These are phyloP conservation scores for Dictyostelium purpureum DNA, from an alignment of 78 protist genomes.

Conservation along the genomic window DNA sequence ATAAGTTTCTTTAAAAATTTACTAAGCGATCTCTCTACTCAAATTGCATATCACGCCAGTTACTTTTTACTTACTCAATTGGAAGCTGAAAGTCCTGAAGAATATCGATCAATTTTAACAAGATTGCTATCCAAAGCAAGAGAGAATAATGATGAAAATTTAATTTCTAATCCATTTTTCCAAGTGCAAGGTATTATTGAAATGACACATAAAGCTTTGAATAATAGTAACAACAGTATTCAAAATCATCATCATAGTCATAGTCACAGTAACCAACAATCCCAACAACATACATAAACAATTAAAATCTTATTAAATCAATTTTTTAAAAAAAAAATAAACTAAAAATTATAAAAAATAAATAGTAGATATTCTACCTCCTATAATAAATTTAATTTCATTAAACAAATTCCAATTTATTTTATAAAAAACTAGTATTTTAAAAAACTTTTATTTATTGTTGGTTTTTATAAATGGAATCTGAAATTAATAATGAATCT, in stretches of 20 bases:
- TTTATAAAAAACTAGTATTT: no score
- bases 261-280: no score
- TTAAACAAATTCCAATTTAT: no score
- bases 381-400: no score
- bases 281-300: no score
- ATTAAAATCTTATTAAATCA: no score
- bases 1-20: constrained; percentile 60
- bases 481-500: constrained; percentile 70
- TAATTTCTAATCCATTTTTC: constrained; percentile 70
- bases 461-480: constrained; percentile 41
- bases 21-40: constrained; percentile 32
- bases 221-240: no score
- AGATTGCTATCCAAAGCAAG: constrained; percentile 57
- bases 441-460: no score
- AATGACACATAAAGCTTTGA: constrained; percentile 5
- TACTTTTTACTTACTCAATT: constrained; percentile 73
- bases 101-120: constrained; percentile 46
- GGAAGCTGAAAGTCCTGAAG: constrained; percentile 70
- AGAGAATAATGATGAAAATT: constrained; percentile 62
- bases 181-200: constrained; percentile 73
- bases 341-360: no score
- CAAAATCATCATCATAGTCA: no score
- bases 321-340: no score
- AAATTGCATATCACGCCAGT: constrained; percentile 62
- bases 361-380: no score